Conservation (phyloP, 2,329 filamentous ascomycete species). For the Cladosporium austrohemisphaericum region DNA sequence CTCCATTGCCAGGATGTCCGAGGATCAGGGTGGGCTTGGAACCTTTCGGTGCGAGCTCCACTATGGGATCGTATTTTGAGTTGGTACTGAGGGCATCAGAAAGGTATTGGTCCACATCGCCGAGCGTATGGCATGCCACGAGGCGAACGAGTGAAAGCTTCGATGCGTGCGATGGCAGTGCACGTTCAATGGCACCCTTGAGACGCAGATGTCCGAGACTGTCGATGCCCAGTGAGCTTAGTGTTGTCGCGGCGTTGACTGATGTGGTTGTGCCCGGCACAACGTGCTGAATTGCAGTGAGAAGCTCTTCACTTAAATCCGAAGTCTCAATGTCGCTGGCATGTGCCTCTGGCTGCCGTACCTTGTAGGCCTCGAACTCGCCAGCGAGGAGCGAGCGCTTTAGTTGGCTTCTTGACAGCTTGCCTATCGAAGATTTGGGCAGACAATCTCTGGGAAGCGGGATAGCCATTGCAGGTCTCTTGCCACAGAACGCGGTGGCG, state of each 20-base stretch:
- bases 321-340: neutral
- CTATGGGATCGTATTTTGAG: constrained; percentile 18
- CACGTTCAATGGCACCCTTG: constrained; percentile 22
- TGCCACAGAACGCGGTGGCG: constrained; percentile 16
- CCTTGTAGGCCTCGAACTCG: constrained; percentile 17
- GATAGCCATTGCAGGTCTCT: constrained; percentile 21
- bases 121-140: neutral
- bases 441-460: constrained; percentile 20
- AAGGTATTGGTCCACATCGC: constrained; percentile 21
- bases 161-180: constrained; percentile 1
- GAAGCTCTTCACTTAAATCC: constrained; percentile 11
- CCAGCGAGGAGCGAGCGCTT: constrained; percentile 15
- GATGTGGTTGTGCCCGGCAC: constrained; percentile 14
- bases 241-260: neutral
- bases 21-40: constrained; percentile 32
- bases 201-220: constrained; percentile 20
- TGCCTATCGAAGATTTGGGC: constrained; percentile 25
- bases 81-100: constrained; percentile 28
- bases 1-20: constrained; percentile 39
- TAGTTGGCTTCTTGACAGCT: constrained; percentile 23
- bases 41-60: constrained; percentile 13
- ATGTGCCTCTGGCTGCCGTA: neutral
- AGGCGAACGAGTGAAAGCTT: neutral
- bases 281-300: constrained; percentile 15
- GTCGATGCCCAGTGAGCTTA: constrained; percentile 18